Percentiles rank a stretch among this genome's conserved stretches.
phyloP scores from a whole-genome alignment of 78 protist species.

The Cyanophora paradoxa region DNA sequence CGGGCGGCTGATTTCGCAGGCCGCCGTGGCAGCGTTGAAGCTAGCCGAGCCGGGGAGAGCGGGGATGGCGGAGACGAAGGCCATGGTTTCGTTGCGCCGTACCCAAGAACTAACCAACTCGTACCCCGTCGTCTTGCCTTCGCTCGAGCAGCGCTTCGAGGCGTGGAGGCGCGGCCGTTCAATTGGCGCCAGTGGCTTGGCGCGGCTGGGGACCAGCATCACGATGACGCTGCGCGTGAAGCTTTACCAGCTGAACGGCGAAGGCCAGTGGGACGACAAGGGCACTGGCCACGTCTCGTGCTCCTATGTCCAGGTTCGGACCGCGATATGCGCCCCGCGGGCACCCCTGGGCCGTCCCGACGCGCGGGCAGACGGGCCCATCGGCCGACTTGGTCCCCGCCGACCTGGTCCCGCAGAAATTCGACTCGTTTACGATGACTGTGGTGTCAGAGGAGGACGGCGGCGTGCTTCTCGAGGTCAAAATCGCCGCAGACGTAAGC shows the following conservation, averaged over 20 bases:
- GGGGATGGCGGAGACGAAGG: no score
- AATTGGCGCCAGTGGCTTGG: no score
- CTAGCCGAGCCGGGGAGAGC: no score
- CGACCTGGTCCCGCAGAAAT: not conserved
- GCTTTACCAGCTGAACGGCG: conserved; percentile 10
- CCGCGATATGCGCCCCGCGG: not conserved
- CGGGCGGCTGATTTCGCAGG: no score
- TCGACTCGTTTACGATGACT: not conserved
- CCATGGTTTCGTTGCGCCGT: no score
- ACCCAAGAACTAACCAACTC: no score
- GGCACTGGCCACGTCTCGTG: conserved; percentile 29
- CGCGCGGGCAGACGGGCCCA: not conserved
- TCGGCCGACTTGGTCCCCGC: not conserved
- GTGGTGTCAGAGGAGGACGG: conserved; percentile 9
- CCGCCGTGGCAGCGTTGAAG: no score
- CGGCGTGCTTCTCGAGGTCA: not conserved
- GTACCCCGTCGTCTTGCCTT: no score
- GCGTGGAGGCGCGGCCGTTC: no score
- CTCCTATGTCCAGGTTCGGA: not conserved
- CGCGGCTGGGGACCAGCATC: no score
- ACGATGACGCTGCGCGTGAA: no score
- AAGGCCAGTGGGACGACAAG: conserved; percentile 32
- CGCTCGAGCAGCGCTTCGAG: no score
- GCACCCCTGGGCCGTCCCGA: not conserved
- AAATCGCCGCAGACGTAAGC: conserved; percentile 19